Evolutionary conservation across 2,329 filamentous ascomycete species (phyloP).

Genomic region (Hypoxylon sp.): DNA sequence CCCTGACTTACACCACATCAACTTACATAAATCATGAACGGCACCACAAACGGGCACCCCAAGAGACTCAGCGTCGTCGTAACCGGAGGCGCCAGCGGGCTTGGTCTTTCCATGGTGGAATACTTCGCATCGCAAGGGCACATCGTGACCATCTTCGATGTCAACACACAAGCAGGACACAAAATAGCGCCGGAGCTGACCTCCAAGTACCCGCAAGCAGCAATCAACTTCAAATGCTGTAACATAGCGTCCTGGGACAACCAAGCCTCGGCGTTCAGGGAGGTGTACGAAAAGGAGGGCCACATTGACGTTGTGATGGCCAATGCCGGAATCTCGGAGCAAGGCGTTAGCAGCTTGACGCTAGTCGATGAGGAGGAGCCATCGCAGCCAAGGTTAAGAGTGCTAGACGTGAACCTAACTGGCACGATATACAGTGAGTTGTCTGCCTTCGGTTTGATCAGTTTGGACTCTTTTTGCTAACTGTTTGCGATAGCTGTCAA

Average conservation of each 20-base stretch:
- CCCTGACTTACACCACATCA: neutral
- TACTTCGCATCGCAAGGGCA: slow-evolving; percentile 56
- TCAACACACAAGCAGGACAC: slow-evolving; percentile 51
- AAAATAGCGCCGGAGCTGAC: slow-evolving; percentile 48
- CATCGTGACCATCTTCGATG: slow-evolving; percentile 55
- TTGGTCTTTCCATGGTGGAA: slow-evolving; percentile 55
- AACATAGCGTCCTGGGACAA: slow-evolving; percentile 59
- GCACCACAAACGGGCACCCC: slow-evolving; percentile 16
- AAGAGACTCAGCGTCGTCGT: slow-evolving; percentile 52
- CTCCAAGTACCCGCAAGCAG: slow-evolving; percentile 47
- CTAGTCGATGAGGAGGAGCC: slow-evolving; percentile 47
- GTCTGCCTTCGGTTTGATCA: neutral
- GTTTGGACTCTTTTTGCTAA: neutral
- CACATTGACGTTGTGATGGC: slow-evolving; percentile 64
- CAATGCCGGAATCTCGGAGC: slow-evolving; percentile 65
- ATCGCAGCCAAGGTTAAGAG: slow-evolving; percentile 48
- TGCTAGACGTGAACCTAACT: slow-evolving; percentile 56
- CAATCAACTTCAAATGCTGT: slow-evolving; percentile 54
- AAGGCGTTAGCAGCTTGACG: slow-evolving; percentile 53
- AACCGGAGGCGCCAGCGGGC: slow-evolving; percentile 57
- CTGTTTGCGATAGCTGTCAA: slow-evolving; percentile 60
- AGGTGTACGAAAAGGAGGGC: slow-evolving; percentile 53
- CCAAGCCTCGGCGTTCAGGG: slow-evolving; percentile 55
- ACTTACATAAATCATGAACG: slow-evolving; percentile 29
- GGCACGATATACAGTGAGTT: slow-evolving; percentile 63